Base-by-base conservation (phyloP, 169 alveolate genomes). In the Plasmodium sp. region DNA sequence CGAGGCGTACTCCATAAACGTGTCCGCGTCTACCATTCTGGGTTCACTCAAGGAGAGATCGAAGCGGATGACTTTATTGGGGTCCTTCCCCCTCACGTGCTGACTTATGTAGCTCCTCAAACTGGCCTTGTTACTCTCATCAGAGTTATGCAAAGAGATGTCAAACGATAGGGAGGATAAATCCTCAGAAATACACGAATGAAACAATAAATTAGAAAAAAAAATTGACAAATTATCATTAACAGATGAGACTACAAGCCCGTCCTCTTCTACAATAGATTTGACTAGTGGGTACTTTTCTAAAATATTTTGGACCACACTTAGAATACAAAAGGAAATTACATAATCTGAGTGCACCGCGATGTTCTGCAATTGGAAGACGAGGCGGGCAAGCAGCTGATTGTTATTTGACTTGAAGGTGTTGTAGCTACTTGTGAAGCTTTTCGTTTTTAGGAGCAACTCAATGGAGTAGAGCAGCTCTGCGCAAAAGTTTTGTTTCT, bases 261-360 rank as follows among this genome's bases (percentile, higher is more conserved):
- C 95, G 22, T 91, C 95, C 43, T 81, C 22, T 45, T 91, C 95
- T 16, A 81, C 62, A 81, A 81, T 81, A 10, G 84, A 39, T 31
- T 45, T 81, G 31, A 91, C 79, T 22, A 91, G 75, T 1, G 95
- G 95, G 45, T 71, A 81, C 14, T 43, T 91, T 16, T 10, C 45
- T 1, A 91, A 48, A 72, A 91, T 81, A 4, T 6, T 31, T 5
- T 73, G 54, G 16, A 91, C 4, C n/a, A 81, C 2, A 18, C 74
- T 48, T 34, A 91, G 74, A 91, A 91, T 43, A 31, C 54, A 27
- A 33, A 81, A 67, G 6, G 92, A 81, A 9, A 91, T 71, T 43
- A 71, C 33, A 81, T 81, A 91, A 56, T 91, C 95, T 45, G 92
- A n/a, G 75, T 91, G 95, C 58, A 91, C 3, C 1, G 92, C 18